phyloP scores from a whole-genome alignment of 1,284 basidiomycete species.

The Cutaneotrichosporon curvatum region DNA sequence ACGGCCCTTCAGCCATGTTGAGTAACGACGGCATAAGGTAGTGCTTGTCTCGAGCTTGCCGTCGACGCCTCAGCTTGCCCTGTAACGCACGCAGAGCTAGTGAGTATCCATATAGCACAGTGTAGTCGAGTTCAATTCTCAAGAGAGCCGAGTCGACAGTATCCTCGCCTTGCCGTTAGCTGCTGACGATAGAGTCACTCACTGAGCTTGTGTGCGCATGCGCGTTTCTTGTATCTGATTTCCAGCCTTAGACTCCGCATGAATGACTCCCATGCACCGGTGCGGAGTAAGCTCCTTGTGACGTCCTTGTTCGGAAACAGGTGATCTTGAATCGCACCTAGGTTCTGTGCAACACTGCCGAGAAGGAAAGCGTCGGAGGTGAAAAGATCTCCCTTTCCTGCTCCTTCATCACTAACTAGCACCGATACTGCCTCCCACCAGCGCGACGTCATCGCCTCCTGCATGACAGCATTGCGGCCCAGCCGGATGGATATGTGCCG shows the following conservation, averaged over 20 bases:
- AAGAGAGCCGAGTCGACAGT: constrained; percentile 9
- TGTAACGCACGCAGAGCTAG: constrained; percentile 10
- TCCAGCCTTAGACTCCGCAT: constrained; percentile 8
- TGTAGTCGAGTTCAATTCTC: constrained; percentile 12
- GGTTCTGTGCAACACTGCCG: constrained; percentile 1
- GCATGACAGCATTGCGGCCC: constrained; percentile 14
- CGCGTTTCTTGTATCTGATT: constrained; percentile 8
- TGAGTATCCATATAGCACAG: constrained; percentile 13
- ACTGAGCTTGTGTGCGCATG: constrained; percentile 7
- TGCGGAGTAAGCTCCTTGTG: constrained; percentile 6
- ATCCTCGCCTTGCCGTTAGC: constrained; percentile 1
- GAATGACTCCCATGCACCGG: constrained; percentile 13
- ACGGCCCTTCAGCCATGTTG: constrained; percentile 14
- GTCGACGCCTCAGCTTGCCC: constrained; percentile 9
- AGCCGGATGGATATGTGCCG: constrained; percentile 9
- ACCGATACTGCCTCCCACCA: constrained; percentile 14
- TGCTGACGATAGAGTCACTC: neutral
- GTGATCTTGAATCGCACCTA: constrained; percentile 13
- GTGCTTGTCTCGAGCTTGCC: constrained; percentile 2
- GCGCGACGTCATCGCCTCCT: constrained; percentile 12
- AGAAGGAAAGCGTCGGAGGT: constrained; percentile 7
- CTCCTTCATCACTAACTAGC: neutral
- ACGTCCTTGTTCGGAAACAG: constrained; percentile 12
- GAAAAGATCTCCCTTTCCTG: constrained; percentile 1
- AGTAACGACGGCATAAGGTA: constrained; percentile 12